Evolutionary conservation across 2,329 filamentous ascomycete genomes (phyloP).

Genomic region (Pezicula neosporulosa): DNA sequence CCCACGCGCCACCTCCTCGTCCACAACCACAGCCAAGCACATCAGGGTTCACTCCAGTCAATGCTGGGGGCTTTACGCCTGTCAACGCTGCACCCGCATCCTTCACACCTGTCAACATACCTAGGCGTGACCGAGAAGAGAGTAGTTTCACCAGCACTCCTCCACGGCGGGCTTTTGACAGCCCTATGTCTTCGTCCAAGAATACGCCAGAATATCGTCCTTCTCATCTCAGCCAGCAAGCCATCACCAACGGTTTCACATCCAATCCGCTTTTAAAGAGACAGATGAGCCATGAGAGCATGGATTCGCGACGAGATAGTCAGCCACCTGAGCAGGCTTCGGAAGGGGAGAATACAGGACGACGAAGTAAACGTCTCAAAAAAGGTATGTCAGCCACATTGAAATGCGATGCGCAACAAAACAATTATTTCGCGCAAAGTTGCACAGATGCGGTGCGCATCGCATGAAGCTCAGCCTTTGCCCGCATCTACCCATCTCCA

Average conservation of each 20-base stretch:
- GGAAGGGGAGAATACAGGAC: conserved; percentile 61
- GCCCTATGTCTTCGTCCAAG: conserved; percentile 59
- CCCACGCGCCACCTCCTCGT: conserved; percentile 20
- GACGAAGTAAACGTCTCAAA: conserved; percentile 89
- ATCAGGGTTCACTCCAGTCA: conserved; percentile 36
- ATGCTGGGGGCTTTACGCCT: conserved; percentile 53
- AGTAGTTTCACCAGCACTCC: conserved; percentile 53
- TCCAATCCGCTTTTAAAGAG: conserved; percentile 66
- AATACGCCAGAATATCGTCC: conserved; percentile 62
- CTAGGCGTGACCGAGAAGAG: conserved; percentile 43
- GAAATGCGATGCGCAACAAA: neutral
- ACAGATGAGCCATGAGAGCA: conserved; percentile 60
- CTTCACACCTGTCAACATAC: conserved; percentile 53
- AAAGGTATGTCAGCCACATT: conserved; percentile 59
- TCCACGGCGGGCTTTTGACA: conserved; percentile 51
- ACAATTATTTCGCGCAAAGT: no score
- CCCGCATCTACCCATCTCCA: no score
- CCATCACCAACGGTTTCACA: conserved; percentile 44
- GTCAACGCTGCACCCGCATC: conserved; percentile 54
- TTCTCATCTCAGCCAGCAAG: conserved; percentile 48
- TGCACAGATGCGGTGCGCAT: no score
- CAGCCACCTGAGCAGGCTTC: conserved; percentile 21
- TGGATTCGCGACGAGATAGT: conserved; percentile 27
- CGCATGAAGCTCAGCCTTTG: neutral
- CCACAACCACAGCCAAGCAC: conserved; percentile 10